Evolutionary conservation across 768 basidiomycete genomes (phyloP).

Genomic region (Panellus pusillus): DNA sequence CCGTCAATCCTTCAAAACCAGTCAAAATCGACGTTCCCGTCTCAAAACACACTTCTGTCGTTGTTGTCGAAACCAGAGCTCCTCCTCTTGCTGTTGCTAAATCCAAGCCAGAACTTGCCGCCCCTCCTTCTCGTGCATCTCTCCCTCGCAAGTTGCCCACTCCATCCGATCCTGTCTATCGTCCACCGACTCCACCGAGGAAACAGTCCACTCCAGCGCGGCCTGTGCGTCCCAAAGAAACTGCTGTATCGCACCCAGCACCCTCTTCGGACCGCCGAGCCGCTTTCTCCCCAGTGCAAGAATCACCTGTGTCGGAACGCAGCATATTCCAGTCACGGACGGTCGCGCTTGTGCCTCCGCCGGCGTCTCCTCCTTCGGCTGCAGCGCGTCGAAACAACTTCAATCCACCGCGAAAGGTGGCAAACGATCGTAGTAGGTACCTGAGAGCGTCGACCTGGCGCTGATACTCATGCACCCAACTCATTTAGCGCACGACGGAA

Average conservation of each 20-base stretch:
- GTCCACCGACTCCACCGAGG: background rate
- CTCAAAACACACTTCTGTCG: background rate
- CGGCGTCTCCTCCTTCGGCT: conserved; percentile 1
- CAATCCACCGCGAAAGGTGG: background rate
- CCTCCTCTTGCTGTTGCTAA: conserved; percentile 1
- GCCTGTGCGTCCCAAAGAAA: background rate
- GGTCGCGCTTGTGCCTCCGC: conserved; percentile 15
- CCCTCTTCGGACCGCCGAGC: no score
- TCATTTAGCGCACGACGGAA: no score
- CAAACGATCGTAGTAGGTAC: conserved; percentile 1
- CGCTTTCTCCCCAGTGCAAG: no score
- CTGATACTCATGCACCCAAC: no score
- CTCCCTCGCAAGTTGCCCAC: conserved; percentile 1
- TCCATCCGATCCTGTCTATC: background rate
- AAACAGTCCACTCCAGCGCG: background rate
- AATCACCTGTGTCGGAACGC: conserved; percentile 15
- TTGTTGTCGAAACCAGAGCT: background rate
- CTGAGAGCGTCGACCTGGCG: conserved; percentile 4
- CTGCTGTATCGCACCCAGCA: no score
- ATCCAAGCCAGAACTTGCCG: conserved; percentile 1
- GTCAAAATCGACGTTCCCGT: background rate
- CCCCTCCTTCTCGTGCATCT: background rate
- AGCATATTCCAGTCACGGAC: background rate
- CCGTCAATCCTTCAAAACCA: background rate
- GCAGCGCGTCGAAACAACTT: background rate